Conservation (phyloP, 768 basidiomycete genomes). For the Cyathus striatus region DNA sequence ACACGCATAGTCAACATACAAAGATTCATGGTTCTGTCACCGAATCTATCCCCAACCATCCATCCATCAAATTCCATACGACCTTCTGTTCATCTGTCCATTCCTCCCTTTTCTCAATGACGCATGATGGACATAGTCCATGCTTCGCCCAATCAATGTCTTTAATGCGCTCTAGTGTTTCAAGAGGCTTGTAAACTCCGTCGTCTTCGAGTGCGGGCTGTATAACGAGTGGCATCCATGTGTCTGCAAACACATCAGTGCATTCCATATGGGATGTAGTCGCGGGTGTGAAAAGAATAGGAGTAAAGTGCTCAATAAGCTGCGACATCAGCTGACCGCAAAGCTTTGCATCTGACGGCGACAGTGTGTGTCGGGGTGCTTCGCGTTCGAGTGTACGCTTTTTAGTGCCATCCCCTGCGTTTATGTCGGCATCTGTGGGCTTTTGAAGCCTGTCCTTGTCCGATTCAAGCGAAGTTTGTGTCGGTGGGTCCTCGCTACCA, state of each 20-base stretch:
- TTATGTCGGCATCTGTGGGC: no score
- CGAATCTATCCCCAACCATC: slow-evolving; percentile 37
- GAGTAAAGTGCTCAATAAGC: slow-evolving; percentile 66
- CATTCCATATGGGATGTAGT: slow-evolving; percentile 70
- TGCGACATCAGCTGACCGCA: slow-evolving; percentile 46
- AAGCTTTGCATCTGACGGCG: slow-evolving; percentile 26
- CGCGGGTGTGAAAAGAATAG: slow-evolving; percentile 66
- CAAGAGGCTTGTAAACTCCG: slow-evolving; percentile 67
- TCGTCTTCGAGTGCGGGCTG: slow-evolving; percentile 56
- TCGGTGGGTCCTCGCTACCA: slow-evolving; percentile 5
- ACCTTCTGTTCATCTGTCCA: slow-evolving; percentile 58
- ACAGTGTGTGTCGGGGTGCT: slow-evolving; percentile 17
- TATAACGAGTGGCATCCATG: slow-evolving; percentile 70
- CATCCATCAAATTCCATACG: slow-evolving; percentile 59
- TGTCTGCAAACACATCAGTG: slow-evolving; percentile 66
- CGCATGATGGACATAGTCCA: slow-evolving; percentile 58
- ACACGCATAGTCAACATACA: no score
- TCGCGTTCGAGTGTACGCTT: no score
- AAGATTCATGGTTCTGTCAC: neutral
- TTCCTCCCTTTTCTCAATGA: slow-evolving; percentile 53
- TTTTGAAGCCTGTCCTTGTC: neutral
- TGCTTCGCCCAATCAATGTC: slow-evolving; percentile 49
- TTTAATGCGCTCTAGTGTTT: slow-evolving; percentile 61
- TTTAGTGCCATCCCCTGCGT: no score
- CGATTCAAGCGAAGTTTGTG: slow-evolving; percentile 4